A percentile compares a stretch with the other conserved stretches of the same genome.
Conservation (phyloP, 192 early-diverging fungal species). For the Chytriomyces confervae region DNA sequence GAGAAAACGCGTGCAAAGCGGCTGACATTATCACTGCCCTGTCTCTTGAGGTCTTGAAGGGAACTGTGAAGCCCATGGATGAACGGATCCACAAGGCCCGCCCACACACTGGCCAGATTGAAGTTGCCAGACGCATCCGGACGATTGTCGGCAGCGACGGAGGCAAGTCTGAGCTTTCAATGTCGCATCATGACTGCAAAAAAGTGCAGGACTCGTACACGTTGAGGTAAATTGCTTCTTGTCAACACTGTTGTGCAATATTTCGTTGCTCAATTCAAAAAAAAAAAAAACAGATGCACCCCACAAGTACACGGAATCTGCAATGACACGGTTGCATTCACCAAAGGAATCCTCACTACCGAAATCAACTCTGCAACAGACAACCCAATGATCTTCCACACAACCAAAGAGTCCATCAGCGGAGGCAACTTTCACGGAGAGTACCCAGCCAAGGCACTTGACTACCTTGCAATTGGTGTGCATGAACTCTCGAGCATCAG, state of each 20-base stretch:
- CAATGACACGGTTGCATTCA: conserved; percentile 27
- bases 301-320: conserved; percentile 4
- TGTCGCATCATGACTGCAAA: conserved; percentile 15
- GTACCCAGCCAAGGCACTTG: conserved; percentile 35
- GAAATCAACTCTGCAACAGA: conserved; percentile 37
- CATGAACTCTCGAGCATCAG: conserved; percentile 30
- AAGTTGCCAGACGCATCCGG: conserved; percentile 12
- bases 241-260: too few relatives aligned
- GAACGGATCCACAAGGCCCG: conserved; percentile 25
- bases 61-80: conserved; percentile 32
- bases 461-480: conserved; percentile 37
- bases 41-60: conserved; percentile 30
- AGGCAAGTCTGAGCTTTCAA: conserved; percentile 6
- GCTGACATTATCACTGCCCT: conserved; percentile 30
- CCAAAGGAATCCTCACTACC: conserved; percentile 17
- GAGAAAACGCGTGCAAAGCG: conserved; percentile 7
- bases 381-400: conserved; percentile 37
- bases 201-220: conserved; percentile 33
- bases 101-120: conserved; percentile 33
- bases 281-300: not conserved
- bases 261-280: not conserved
- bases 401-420: conserved; percentile 30
- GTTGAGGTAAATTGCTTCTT: conserved; percentile 20
- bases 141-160: not conserved
- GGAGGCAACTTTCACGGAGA: conserved; percentile 41